Base-by-base conservation (phyloP, 176 grass and related monocot genomes). In the Eragrostis curvula region DNA sequence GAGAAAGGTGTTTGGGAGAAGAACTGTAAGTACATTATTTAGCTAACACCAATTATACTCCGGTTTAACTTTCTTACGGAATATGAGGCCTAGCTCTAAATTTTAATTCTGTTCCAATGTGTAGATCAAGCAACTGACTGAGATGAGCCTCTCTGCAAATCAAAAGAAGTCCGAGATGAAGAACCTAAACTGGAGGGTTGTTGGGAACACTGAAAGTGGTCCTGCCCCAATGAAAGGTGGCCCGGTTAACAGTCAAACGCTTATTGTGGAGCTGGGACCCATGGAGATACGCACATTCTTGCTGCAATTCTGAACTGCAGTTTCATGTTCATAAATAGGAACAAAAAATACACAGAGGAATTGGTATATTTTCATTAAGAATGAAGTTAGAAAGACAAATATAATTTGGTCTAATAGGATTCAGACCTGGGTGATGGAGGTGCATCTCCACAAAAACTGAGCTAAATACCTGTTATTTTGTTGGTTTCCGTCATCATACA, bases 211-310 rank as follows among this genome's bases (percentile, higher is more conserved):
- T 49, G 27, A 70, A 74, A 79, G 12, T 81, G 68, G 50, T 36
- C 64, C 88, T 5, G 9, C 45, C 18, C 85, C 95, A 11, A 0
- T 87, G 20, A 94, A 66, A 68, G 92, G 95, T 24, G 83, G 85
- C 30, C 77, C 92, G 0, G 87, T 97, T 77, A 63, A 89, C 36
- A 83, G 20, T 78, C n/a, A 72, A 62, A 25, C 80, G 51, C 89
- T 90, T 46, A 24, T 97, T 9, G 90, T 97, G 49, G 92, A 89
- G 47, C 59, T 97, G 39, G 95, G 87, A 27, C 95, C 95, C 1
- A 97, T 97, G 95, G 95, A 97, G 84, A 97, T 97, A 84, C 89
- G 94, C 25, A 97, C 94, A 0, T 94, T 97, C 71, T 71, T 91
- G 48, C 59, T 97, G 50, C 89, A 87, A 75, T 89, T 97, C 67